These are phyloP conservation scores for Rubroboletus satanas DNA, from an alignment of 768 basidiomycete genomes.

Conservation along the genomic window DNA sequence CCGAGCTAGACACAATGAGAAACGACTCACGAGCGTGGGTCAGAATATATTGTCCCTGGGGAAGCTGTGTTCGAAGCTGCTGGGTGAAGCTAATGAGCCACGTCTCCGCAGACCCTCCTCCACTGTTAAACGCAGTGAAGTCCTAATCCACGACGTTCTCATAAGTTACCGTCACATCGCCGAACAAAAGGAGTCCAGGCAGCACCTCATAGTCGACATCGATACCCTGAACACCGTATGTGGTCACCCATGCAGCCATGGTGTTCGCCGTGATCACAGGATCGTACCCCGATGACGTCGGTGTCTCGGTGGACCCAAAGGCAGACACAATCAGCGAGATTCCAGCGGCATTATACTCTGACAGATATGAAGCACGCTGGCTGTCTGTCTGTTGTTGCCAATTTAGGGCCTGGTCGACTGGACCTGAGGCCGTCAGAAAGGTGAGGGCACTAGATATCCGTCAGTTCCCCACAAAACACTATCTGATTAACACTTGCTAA, in stretches of 20 bases:
- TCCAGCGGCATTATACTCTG: conserved; percentile 49
- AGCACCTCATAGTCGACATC: conserved; percentile 52
- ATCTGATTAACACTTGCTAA: conserved; percentile 22
- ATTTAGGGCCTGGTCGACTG: conserved; percentile 43
- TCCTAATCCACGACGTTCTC: conserved; percentile 19
- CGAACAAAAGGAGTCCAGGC: neutral
- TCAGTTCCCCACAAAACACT: neutral
- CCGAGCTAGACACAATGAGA: neutral
- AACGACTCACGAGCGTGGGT: conserved; percentile 35
- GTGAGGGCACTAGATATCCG: conserved; percentile 32
- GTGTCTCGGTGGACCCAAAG: conserved; percentile 44
- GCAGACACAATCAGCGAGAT: conserved; percentile 55
- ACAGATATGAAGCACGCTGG: conserved; percentile 39
- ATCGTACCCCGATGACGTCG: conserved; percentile 41
- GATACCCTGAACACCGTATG: conserved; percentile 46
- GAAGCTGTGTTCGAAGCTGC: conserved; percentile 33
- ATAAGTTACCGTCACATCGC: neutral
- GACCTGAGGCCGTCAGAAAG: conserved; percentile 39
- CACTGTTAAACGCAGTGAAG: conserved; percentile 31
- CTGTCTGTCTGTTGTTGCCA: conserved; percentile 39
- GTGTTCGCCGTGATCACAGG: conserved; percentile 39
- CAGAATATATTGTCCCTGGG: conserved; percentile 31
- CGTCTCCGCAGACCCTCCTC: conserved; percentile 37
- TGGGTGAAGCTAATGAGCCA: conserved; percentile 35
- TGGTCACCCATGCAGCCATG: conserved; percentile 44